Base-by-base conservation (phyloP, 1,139 yeast species). In the Taiozyma sp. region DNA sequence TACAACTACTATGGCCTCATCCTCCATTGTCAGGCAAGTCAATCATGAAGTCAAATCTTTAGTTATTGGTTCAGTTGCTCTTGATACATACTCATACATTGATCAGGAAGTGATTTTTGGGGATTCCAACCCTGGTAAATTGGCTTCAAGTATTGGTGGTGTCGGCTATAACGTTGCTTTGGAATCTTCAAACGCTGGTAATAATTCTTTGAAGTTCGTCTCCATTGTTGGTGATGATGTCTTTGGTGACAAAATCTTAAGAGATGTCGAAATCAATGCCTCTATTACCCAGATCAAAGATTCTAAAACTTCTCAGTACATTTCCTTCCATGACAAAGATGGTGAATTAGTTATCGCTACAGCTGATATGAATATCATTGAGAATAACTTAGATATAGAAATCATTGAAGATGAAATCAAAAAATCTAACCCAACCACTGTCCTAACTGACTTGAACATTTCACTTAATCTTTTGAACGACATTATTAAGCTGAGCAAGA, bases 351-450 rank as follows among this genome's bases (percentile, higher is more conserved):
- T 87, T 8, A 72, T 87, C 19, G 96, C 96, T 0, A 83, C 91
- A 64, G 93, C 96, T 4, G 96, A 88, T 63, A 90, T 91, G 97
- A 72, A 72, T 13, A 80, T 86, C 13, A 72, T 85, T 19, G 89
- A 87, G 57, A 71, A 30, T 8, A 14, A 75, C 29, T 59, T 82
- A 51, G 72, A 79, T 29, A 53, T 68, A 0, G 65, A 66, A 0
- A 77, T 76, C 54, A n/a, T n/a, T 3, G 55, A 64, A 4, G 46
- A 65, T 0, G 70, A 71, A 57, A 60, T 82, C 3, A 53, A 52
- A 1, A 43, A 61, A 16, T 59, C 69, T 4, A 49, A 63, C 1
- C 84, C 88, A 0, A 57, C 66, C 9, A 67, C 73, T 43, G 75
- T 87, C 4, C 73, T 86, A 4, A 63, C 85, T 44, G 97, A 90